phyloP scores from a whole-genome alignment of 2,329 filamentous ascomycete species.

The Talaromyces verruculosus region DNA sequence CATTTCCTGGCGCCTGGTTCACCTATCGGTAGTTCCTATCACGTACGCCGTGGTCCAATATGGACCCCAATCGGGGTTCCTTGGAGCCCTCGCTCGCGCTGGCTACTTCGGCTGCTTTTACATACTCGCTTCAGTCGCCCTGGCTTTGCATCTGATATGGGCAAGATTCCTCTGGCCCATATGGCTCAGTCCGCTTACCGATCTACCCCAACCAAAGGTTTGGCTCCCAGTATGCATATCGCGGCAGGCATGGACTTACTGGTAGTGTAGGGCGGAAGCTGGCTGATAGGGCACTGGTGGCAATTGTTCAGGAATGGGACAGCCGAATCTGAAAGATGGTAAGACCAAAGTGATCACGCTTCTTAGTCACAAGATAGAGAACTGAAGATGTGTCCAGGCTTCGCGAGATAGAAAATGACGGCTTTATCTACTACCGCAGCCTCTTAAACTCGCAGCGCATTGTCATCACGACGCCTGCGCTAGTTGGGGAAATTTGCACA shows the following conservation, averaged over 20 bases:
- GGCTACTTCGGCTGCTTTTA: constrained; percentile 4
- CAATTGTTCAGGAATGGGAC: constrained; percentile 7
- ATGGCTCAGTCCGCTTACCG: constrained; percentile 7
- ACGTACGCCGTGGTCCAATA: constrained; percentile 7
- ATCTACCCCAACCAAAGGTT: constrained; percentile 8
- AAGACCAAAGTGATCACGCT: background rate
- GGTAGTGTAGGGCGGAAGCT: constrained; percentile 1
- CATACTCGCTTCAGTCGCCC: constrained; percentile 2
- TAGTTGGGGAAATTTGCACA: constrained; percentile 4
- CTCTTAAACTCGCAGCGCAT: constrained; percentile 6
- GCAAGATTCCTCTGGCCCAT: constrained; percentile 11
- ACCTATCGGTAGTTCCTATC: background rate
- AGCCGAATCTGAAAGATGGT: constrained; percentile 5
- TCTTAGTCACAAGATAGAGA: background rate
- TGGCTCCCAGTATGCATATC: background rate
- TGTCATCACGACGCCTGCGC: constrained; percentile 4
- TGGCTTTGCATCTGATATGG: constrained; percentile 7
- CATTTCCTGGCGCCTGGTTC: constrained; percentile 5
- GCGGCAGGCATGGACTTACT: background rate
- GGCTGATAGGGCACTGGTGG: constrained; percentile 10
- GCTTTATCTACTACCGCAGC: constrained; percentile 3
- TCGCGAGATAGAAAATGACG: background rate
- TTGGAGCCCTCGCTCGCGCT: background rate
- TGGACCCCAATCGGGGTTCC: background rate
- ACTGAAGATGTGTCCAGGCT: background rate